Base-by-base conservation (phyloP, 257 asterid genomes). In the Przewalskia tangutica region DNA sequence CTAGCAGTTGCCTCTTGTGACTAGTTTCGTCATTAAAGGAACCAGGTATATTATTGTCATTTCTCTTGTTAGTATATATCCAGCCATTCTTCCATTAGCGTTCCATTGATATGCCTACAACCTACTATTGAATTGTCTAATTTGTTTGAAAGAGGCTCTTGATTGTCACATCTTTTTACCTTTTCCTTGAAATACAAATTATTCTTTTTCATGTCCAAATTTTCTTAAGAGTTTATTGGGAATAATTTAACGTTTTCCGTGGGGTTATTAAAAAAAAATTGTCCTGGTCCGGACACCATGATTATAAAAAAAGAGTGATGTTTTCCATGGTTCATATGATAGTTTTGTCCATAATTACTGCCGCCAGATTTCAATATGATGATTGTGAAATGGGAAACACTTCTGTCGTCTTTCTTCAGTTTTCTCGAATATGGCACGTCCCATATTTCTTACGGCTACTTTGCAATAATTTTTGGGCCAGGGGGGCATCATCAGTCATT, bases 1-100 rank as follows among this genome's bases (percentile, higher is more conserved):
- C 93, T 96, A 50, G 92, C 98, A 71, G 97, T 96, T 83, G 89
- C 98, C 77, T 96, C 99, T 58, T 91, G 91, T 83, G 99, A 96
- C 88, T 96, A 76, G 88, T 54, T 18, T 14, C 82, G 7, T 40
- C 65, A 42, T 48, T 12, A 18, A 14, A 53, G 23, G 42, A 20
- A 36, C 12, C 40, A 18, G 44, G 59, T 16, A 77, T 32, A 63
- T n/a, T 27, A 1, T 54, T 59, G 46, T 65, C 66, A 46, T 63
- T 46, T 79, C 53, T 40, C 18, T 42, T 71, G 23, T 62, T 73
- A 18, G 59, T 27, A 38, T 36, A 73, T 63, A 50, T 42, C 46
- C 82, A 8, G 40, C n/a, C 46, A 58, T 68, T 27, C 32, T 27
- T 27, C 32, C 32, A 27, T 27, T 27, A 14, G 34, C 18, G 23